Conservation (phyloP, 306 rosid genomes). For the Hylodesmum podocarpum region DNA sequence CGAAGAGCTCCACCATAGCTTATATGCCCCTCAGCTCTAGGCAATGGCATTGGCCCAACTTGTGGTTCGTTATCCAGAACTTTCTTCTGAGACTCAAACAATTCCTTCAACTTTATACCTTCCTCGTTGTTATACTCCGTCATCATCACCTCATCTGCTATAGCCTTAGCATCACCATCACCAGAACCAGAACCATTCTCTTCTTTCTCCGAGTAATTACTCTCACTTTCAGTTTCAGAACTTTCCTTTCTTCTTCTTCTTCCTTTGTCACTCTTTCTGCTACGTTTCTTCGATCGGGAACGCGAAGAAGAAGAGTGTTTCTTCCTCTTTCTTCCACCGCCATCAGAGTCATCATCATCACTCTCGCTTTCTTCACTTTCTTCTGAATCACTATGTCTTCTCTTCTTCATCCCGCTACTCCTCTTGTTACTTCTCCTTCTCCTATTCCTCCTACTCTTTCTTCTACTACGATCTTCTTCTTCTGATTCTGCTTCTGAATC, state of each 20-base stretch:
- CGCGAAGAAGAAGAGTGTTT: slow-evolving; percentile 21
- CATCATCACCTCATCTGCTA: slow-evolving; percentile 42
- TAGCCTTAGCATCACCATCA: slow-evolving; percentile 46
- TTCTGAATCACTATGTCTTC: slow-evolving; percentile 51
- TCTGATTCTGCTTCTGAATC: slow-evolving; percentile 49
- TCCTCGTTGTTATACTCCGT: slow-evolving; percentile 54
- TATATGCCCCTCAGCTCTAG: slow-evolving; percentile 95
- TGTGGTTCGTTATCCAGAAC: slow-evolving; percentile 60
- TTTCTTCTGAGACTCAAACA: slow-evolving; percentile 78
- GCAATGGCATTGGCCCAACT: slow-evolving; percentile 96
- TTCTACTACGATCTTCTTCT: slow-evolving; percentile 38
- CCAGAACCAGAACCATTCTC: slow-evolving; percentile 48
- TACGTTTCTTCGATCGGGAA: slow-evolving; percentile 34
- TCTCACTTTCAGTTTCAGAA: slow-evolving; percentile 43
- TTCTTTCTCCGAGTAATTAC: slow-evolving; percentile 42
- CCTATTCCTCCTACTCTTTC: slow-evolving; percentile 51
- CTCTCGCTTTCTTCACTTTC: slow-evolving; percentile 45
- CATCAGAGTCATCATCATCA: slow-evolving; percentile 43
- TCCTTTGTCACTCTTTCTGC: too few species aligned
- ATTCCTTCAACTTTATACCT: slow-evolving; percentile 64
- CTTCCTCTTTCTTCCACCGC: slow-evolving; percentile 40
- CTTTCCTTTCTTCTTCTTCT: slow-evolving; percentile 29
- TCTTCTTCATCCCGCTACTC: slow-evolving; percentile 44
- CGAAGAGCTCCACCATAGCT: slow-evolving; percentile 99
- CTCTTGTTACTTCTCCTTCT: slow-evolving; percentile 14